Percentiles rank a stretch among this genome's conserved stretches.
Conservation (phyloP, 192 early-diverging fungal species). For the Dissophora ornata region DNA sequence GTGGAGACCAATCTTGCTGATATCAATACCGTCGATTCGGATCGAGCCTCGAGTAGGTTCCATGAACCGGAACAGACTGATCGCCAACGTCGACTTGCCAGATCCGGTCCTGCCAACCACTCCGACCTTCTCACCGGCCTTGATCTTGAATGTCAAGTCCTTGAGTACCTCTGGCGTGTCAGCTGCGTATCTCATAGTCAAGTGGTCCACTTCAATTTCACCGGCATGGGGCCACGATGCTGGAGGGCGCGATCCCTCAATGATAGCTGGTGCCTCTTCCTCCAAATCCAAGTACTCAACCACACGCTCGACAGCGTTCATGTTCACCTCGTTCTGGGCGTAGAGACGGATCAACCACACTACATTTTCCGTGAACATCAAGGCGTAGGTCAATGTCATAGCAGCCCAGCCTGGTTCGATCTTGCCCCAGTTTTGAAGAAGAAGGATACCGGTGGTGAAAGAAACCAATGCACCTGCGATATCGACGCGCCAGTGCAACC, state of each 20-base stretch:
- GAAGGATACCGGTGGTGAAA: conserved; percentile 74
- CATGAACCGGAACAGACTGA: conserved; percentile 69
- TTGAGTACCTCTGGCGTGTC: conserved; percentile 77
- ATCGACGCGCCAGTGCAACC: conserved; percentile 89
- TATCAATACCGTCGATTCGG: conserved; percentile 66
- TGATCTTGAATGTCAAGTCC: conserved; percentile 70
- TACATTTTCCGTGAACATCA: conserved; percentile 82
- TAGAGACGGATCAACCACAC: conserved; percentile 86
- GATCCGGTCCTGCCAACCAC: conserved; percentile 73
- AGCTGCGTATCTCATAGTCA: conserved; percentile 80
- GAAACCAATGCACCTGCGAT: conserved; percentile 79
- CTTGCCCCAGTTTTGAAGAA: conserved; percentile 56
- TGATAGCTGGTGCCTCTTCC: conserved; percentile 75
- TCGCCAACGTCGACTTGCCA: conserved; percentile 70
- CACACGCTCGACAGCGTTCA: conserved; percentile 91
- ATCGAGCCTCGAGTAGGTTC: conserved; percentile 61
- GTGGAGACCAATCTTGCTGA: conserved; percentile 63
- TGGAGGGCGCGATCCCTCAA: conserved; percentile 59
- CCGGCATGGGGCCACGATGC: conserved; percentile 76
- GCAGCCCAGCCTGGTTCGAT: conserved; percentile 91
- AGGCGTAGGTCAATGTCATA: conserved; percentile 83
- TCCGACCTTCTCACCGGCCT: conserved; percentile 68
- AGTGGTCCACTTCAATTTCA: conserved; percentile 70
- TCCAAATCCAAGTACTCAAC: conserved; percentile 84
- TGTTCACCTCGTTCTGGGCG: conserved; percentile 85